phyloP scores from a whole-genome alignment of 2,329 filamentous ascomycete species.

The Macrophomina tecta region DNA sequence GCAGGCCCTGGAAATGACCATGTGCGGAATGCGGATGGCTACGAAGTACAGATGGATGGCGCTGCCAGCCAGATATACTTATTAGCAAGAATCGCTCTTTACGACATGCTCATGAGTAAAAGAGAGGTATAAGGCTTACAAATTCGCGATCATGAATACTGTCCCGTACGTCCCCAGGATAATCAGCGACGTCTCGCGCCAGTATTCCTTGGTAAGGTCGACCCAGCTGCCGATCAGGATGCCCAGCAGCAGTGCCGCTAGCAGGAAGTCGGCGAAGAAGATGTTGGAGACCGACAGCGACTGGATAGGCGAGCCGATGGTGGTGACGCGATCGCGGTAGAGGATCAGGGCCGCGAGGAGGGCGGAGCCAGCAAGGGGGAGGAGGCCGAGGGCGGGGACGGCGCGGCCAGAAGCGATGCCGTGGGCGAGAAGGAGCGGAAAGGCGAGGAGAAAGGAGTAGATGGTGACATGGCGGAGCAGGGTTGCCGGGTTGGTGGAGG shows the following conservation, averaged over 20 bases:
- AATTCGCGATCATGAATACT: constrained; percentile 1
- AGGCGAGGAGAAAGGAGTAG: neutral
- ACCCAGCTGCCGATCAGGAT: constrained; percentile 9
- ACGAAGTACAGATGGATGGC: constrained; percentile 10
- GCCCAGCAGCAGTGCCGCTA: neutral
- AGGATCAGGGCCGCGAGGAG: neutral
- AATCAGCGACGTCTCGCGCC: neutral
- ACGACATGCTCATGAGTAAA: no score
- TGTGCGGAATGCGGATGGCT: neutral
- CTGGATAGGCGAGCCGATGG: constrained; percentile 15
- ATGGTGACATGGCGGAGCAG: constrained; percentile 2
- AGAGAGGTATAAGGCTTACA: neutral
- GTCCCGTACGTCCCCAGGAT: constrained; percentile 20
- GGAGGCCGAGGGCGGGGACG: constrained; percentile 5
- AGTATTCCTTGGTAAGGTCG: neutral
- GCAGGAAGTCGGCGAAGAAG: constrained; percentile 13
- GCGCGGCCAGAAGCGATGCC: neutral
- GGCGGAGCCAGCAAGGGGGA: constrained; percentile 13
- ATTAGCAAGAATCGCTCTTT: neutral
- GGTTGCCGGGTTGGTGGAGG: neutral
- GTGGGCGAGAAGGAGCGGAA: constrained; percentile 12
- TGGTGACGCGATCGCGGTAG: constrained; percentile 7
- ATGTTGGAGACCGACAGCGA: neutral
- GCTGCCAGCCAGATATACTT: neutral
- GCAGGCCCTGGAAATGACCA: neutral